A percentile compares a stretch with the other conserved stretches of the same genome.
These are phyloP conservation scores for Tuber indicum DNA, from an alignment of 495 filamentous ascomycete species.

Conservation along the genomic window DNA sequence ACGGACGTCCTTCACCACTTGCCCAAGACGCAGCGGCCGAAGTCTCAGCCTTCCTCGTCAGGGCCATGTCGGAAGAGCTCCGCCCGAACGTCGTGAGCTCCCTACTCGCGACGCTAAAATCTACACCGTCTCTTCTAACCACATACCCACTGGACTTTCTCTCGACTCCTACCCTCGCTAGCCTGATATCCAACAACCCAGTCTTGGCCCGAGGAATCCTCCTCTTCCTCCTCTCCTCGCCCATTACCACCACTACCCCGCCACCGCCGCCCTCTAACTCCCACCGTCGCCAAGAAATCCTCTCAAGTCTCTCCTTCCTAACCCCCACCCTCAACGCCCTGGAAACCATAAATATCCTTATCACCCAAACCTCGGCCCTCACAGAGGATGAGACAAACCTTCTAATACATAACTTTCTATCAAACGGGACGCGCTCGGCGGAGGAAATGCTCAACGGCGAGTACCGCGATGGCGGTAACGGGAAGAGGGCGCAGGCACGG, in stretches of 20 bases:
- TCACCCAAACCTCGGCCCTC: constrained; percentile 29
- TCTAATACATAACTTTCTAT: constrained; percentile 30
- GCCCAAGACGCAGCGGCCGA: constrained; percentile 11
- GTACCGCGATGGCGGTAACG: constrained; percentile 11
- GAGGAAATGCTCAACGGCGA: constrained; percentile 24
- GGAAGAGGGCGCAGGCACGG: constrained; percentile 38
- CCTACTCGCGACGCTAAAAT: constrained; percentile 24
- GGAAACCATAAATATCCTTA: constrained; percentile 43
- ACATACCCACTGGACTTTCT: constrained; percentile 34
- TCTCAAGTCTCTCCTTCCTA: constrained; percentile 31
- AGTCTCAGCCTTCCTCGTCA: constrained; percentile 24
- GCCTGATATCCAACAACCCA: constrained; percentile 25
- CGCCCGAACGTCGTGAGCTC: constrained; percentile 14
- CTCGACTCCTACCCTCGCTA: constrained; percentile 20
- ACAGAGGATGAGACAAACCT: constrained; percentile 20
- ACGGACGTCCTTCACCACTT: constrained; percentile 6
- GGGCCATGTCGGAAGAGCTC: constrained; percentile 26
- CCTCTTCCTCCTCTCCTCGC: constrained; percentile 23
- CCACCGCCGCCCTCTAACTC: constrained; percentile 11
- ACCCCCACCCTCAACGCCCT: constrained; percentile 42
- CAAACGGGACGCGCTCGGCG: constrained; percentile 30
- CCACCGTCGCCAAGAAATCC: constrained; percentile 27
- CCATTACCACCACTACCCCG: neutral
- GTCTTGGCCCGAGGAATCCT: constrained; percentile 30
- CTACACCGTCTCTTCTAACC: constrained; percentile 20